Percentiles rank a stretch among this genome's conserved stretches.
These are phyloP conservation scores for Cladosporium sp. DNA, from an alignment of 2,329 filamentous ascomycete species.

Conservation along the genomic window DNA sequence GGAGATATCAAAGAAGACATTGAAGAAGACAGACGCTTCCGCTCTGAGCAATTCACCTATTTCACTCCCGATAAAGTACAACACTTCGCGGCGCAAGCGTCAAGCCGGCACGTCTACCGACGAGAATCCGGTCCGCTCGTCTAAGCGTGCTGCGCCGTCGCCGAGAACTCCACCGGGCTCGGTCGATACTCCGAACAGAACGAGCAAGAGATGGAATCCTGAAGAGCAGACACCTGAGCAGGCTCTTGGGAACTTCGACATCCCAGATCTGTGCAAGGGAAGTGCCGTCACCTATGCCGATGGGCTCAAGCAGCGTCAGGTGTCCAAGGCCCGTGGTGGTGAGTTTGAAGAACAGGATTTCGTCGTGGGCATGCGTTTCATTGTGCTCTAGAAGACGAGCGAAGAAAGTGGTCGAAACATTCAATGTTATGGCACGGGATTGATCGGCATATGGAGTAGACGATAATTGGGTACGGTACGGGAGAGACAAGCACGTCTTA, in stretches of 20 bases:
- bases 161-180: not conserved
- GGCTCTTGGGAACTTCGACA: constrained; percentile 18
- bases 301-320: constrained; percentile 33
- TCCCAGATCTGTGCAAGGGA: constrained; percentile 20
- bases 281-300: constrained; percentile 23
- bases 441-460: no score
- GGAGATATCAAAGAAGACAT: not conserved
- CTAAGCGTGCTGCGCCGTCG: not conserved
- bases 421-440: no score
- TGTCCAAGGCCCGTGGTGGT: constrained; percentile 36
- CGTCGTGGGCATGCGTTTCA: constrained; percentile 40
- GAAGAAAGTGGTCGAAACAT: not conserved
- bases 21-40: not conserved
- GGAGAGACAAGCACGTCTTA: no score
- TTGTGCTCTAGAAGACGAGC: constrained; percentile 27
- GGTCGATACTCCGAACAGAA: constrained; percentile 4
- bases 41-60: not conserved
- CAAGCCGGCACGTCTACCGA: not conserved
- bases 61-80: not conserved
- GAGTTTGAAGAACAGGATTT: constrained; percentile 39
- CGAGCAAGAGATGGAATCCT: constrained; percentile 11
- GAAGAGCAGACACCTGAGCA: constrained; percentile 10
- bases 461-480: no score
- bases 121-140: not conserved
- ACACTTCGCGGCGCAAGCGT: not conserved